A percentile compares a stretch with the other conserved stretches of the same genome.
Conservation (phyloP, 83 land plant species). For the Isoetes engelmannii region DNA sequence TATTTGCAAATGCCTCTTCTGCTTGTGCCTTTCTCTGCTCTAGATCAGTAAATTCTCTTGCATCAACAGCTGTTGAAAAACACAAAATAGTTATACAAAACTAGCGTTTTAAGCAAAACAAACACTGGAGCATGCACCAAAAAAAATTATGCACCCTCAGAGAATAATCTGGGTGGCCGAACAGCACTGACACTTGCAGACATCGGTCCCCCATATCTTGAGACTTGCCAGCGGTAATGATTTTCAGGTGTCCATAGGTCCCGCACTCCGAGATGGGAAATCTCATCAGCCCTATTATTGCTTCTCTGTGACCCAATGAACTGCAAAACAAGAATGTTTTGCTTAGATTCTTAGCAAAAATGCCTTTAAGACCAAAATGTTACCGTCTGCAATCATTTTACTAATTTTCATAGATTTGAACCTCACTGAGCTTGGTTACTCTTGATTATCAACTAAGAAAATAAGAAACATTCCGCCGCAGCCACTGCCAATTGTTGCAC, state of each 20-base stretch:
- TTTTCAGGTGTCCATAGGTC: constrained; percentile 97
- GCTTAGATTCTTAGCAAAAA: neutral
- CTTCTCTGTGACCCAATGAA: constrained; percentile 68
- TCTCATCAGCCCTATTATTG: constrained; percentile 63
- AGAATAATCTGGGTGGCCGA: constrained; percentile 52
- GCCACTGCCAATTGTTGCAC: too few species aligned
- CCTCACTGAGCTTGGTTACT: too few species aligned
- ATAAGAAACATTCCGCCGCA: too few species aligned
- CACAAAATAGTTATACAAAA: constrained; percentile 16
- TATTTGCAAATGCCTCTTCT: constrained; percentile 35
- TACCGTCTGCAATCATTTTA: too few species aligned
- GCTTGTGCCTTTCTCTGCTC: constrained; percentile 39
- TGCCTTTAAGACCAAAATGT: neutral
- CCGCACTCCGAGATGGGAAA: constrained; percentile 42
- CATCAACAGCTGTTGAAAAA: constrained; percentile 40
- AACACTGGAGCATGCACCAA: neutral
- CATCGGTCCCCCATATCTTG: constrained; percentile 78
- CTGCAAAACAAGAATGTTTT: constrained; percentile 32
- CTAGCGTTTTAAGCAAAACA: constrained; percentile 2
- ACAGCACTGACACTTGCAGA: constrained; percentile 70
- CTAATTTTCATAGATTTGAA: too few species aligned
- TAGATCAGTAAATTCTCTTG: constrained; percentile 46
- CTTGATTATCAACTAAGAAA: too few species aligned
- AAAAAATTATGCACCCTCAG: constrained; percentile 41
- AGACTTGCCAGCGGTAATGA: constrained; percentile 73